Evolutionary conservation across 495 filamentous ascomycete species (phyloP), one percentile per base, ranked within the genome.

Genomic region (Geoglossum glabrum): DNA sequence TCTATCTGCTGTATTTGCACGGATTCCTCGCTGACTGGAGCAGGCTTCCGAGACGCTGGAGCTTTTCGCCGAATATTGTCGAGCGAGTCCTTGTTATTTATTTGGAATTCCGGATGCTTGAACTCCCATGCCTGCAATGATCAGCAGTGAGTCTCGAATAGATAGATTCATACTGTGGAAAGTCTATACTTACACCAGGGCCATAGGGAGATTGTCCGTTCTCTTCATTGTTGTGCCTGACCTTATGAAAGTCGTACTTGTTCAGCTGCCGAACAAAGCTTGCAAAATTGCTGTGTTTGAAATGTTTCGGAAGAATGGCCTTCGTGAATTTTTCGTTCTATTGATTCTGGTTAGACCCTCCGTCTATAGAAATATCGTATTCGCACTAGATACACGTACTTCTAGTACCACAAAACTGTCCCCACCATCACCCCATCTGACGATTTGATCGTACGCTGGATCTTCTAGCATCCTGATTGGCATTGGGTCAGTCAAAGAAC

Each of bases 241-340:
- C 92, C 76, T 99, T 99, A 73, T 97, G 93, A 63, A 99, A 99
- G 69, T 97, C 92, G 70, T 95, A 99, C 68, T 99, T 99, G 74
- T 99, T 99, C 52, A 99, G 73, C 69, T 99, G 92, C 63, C 92
- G 85, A 46, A 99, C 92, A 63, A 99, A 99, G 72, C 88, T 95
- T 45, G 93, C 92, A 68, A 99, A 97, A 68, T 99, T 99, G 79
- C 87, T 94, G 70, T 97, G 90, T 72, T 97, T 99, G 76, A 97
- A 97, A 67, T 99, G 92, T 67, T 95, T 95, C 0, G 92, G 93
- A 21, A 98, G 77, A 62, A 99, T 96, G 52, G 84, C 83, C 69
- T 95, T 97, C 49, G 92, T 97, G 66, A 99, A 99, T 68, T 93
- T 92, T 65, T 97, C 93, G 69, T 92, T 95, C 92, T 96, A 67